These are phyloP conservation scores for Fusarium drepaniforme DNA, from an alignment of 2,329 filamentous ascomycete species.

Conservation along the genomic window DNA sequence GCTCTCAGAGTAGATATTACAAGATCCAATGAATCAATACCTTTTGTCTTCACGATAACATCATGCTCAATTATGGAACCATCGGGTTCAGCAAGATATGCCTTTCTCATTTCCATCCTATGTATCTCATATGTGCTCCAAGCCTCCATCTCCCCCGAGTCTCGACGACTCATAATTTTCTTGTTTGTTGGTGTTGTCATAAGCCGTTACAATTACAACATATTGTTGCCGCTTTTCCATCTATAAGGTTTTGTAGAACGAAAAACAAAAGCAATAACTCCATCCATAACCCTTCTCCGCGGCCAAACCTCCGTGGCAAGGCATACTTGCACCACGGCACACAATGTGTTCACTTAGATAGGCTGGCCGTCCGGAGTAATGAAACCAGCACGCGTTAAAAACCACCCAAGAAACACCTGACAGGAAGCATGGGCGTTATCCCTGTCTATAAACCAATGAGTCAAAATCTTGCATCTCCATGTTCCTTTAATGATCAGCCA, in stretches of 20 bases:
- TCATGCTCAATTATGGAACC: constrained; percentile 13
- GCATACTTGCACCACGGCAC: constrained; percentile 14
- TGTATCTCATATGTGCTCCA: constrained; percentile 41
- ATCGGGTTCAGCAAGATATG: constrained; percentile 21
- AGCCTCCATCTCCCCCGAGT: constrained; percentile 31
- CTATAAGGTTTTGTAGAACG: constrained; percentile 45
- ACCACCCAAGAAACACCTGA: constrained; percentile 46
- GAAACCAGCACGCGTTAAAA: constrained; percentile 23
- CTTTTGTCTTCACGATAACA: constrained; percentile 17
- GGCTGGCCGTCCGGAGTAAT: constrained; percentile 8
- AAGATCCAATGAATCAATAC: constrained; percentile 15
- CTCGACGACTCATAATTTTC: constrained; percentile 29
- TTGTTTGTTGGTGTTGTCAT: constrained; percentile 43
- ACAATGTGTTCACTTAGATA: constrained; percentile 1
- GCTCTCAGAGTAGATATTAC: constrained; percentile 20
- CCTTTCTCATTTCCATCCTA: constrained; percentile 20
- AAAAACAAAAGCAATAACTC: constrained; percentile 41
- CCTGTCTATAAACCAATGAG: constrained; percentile 46
- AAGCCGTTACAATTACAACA: constrained; percentile 51
- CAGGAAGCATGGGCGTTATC: constrained; percentile 32
- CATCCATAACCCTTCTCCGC: constrained; percentile 27
- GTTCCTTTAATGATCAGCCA: constrained; percentile 45
- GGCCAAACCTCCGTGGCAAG: constrained; percentile 7
- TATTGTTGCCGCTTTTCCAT: constrained; percentile 48
- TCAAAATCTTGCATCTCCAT: constrained; percentile 41